phyloP scores from a whole-genome alignment of 176 grass and related monocot genomes.

The Carex scoparia region DNA sequence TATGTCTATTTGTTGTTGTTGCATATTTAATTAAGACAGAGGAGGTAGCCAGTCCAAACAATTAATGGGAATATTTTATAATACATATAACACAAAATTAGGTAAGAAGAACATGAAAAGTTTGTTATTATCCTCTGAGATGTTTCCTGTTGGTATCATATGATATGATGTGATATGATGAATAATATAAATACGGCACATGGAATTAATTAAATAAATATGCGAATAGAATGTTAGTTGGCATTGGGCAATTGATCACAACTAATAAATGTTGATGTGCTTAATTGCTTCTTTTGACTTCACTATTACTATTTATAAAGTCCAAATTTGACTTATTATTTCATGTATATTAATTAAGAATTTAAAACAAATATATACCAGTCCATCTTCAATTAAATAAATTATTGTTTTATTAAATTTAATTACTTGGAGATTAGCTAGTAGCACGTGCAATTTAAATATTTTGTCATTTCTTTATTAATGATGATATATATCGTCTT shows the following conservation, averaged over 20 bases:
- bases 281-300: slow-evolving; percentile 8
- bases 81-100: background rate
- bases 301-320: background rate
- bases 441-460: background rate
- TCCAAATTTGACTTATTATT: slow-evolving; percentile 8
- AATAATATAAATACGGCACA: background rate
- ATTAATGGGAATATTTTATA: background rate
- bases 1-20: background rate
- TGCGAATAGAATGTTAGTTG: slow-evolving; percentile 23
- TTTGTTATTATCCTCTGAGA: slow-evolving; percentile 7
- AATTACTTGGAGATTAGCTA: no score
- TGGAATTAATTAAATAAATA: slow-evolving; percentile 15
- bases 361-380: no score
- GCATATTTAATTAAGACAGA: slow-evolving; percentile 10
- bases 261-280: slow-evolving; percentile 7
- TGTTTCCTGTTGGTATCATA: slow-evolving; percentile 11
- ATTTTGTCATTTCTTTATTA: background rate
- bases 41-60: background rate
- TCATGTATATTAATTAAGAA: background rate
- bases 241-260: background rate
- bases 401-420: no score
- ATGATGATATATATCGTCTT: background rate
- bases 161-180: slow-evolving; percentile 7
- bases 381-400: no score
- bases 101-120: slow-evolving; percentile 20